phyloP scores from a whole-genome alignment of 805 yeast species.

The Metschnikowia amazonensis region DNA sequence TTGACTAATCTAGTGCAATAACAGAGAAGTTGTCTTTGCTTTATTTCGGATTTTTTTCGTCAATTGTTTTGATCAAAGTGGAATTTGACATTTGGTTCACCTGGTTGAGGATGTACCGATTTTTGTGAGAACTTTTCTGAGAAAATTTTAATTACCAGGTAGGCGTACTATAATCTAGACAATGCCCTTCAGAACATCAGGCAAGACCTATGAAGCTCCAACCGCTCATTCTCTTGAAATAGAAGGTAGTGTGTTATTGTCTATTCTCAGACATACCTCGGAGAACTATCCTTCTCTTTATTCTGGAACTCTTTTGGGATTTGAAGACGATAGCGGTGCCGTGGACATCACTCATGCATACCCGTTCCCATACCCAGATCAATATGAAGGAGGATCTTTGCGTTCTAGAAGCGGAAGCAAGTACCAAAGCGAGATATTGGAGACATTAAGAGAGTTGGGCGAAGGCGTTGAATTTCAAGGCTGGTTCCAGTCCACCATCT shows the following conservation, averaged over 20 bases:
- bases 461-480: constrained; percentile 72
- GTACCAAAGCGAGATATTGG: constrained; percentile 66
- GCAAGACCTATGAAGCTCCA: constrained; percentile 30
- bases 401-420: constrained; percentile 57
- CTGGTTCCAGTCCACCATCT: constrained; percentile 70
- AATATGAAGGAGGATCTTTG: constrained; percentile 58
- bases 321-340: constrained; percentile 52
- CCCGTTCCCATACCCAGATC: constrained; percentile 67
- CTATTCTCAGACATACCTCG: constrained; percentile 63
- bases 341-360: constrained; percentile 57
- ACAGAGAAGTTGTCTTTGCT: not conserved
- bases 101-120: constrained; percentile 12
- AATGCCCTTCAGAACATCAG: constrained; percentile 17
- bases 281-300: constrained; percentile 58
- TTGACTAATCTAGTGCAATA: too few species aligned
- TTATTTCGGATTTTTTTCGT: not conserved
- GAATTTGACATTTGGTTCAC: not conserved
- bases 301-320: constrained; percentile 73
- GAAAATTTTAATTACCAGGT: constrained; percentile 13
- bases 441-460: constrained; percentile 57
- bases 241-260: constrained; percentile 52
- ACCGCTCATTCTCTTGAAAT: constrained; percentile 41
- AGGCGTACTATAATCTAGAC: constrained; percentile 3
- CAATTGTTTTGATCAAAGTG: not conserved
- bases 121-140: constrained; percentile 13